A percentile compares a stretch with the other conserved stretches of the same genome.
phyloP scores from a whole-genome alignment of 352 stramenopile species.

The Elongisporangium undulatum region DNA sequence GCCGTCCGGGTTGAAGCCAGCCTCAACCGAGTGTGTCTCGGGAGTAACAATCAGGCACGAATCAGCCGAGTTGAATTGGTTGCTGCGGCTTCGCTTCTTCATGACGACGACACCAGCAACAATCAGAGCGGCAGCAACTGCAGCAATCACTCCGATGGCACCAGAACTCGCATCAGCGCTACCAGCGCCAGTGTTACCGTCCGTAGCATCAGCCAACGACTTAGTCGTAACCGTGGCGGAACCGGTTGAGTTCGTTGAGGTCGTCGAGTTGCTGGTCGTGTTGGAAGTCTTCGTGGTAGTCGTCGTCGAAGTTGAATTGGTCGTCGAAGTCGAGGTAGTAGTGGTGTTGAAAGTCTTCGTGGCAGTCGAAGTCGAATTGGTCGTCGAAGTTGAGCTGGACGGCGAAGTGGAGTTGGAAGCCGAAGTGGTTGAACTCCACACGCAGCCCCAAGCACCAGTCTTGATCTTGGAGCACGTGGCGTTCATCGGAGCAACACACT shows the following conservation, averaged over 20 bases:
- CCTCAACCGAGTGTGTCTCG: not conserved
- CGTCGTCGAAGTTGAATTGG: too few relatives aligned
- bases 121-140: not conserved
- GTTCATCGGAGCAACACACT: conserved; percentile 41
- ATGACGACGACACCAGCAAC: not conserved
- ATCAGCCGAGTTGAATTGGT: not conserved
- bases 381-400: too few relatives aligned
- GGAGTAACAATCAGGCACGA: not conserved
- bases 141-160: not conserved
- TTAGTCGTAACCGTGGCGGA: not conserved
- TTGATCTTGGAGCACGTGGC: conserved; percentile 40
- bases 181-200: not conserved
- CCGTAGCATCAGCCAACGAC: not conserved
- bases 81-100: not conserved
- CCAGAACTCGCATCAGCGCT: not conserved
- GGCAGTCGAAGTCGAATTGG: not conserved
- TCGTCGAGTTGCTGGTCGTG: not conserved
- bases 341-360: not conserved
- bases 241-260: not conserved
- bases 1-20: not conserved
- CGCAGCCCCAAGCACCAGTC: conserved; percentile 17
- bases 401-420: not conserved
- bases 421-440: not conserved
- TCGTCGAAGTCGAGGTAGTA: not conserved
- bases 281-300: not conserved